Base-by-base conservation (phyloP, 306 rosid species). In the Pyrus communis region DNA sequence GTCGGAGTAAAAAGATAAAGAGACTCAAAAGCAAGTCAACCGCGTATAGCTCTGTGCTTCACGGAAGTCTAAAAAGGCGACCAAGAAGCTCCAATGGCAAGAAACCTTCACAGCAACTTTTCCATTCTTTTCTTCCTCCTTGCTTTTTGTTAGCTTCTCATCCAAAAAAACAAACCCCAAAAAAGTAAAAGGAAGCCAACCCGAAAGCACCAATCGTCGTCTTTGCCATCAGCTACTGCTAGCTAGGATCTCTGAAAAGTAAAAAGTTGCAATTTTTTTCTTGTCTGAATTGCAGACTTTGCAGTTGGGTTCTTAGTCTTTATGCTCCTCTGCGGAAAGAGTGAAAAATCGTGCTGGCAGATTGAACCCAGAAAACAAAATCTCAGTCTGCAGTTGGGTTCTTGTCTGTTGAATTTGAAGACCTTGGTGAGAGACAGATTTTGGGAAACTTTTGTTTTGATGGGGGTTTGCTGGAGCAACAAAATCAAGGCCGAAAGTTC, bases 401-500 rank as follows among this genome's bases (percentile, higher is more conserved):
- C 49, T 33, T 40, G 19, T 35, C 70, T 54, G 7, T 82, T 83
- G 72, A 74, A 67, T 79, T 71, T 79, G 78, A 77, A 72, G 83
- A 77, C 38, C 21, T 49, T 67, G 58, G 64, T 83, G 75, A 70
- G 77, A 70, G 74, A 54, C 30, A 52, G 22, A 31, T 86, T 58
- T 31, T 51, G 75, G 59, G 71, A 43, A 78, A 75, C 67, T 79
- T 75, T 57, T 82, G 79, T 45, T 10, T 54, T 69, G 88, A 96
- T 92, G 99, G 99, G 99, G 84, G 86, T 88, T 86, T 96, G 98
- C 81, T 92, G 93, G 93, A 92, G 99, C 80, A 90, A 82, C 58
- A 85, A 81, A 78, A 83, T 91, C 76, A 91, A 90, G 89, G 83
- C 97, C 13, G 86, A 87, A 82, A 86, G 85, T 84, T 81, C 93